Conservation (phyloP, 495 filamentous ascomycete genomes). For the Tetracladium marchalianum region DNA sequence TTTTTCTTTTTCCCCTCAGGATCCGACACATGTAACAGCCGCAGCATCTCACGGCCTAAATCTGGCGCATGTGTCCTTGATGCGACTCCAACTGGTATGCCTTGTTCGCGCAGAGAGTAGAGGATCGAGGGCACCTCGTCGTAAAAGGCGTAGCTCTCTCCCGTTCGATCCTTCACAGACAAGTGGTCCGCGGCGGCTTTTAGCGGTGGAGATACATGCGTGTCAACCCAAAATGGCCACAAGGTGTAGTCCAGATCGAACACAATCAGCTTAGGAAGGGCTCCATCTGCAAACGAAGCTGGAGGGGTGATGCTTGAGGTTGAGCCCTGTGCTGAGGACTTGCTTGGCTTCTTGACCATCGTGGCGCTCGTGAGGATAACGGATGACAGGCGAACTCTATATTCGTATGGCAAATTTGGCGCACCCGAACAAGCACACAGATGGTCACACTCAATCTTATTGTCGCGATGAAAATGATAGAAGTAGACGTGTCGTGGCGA, state of each 20-base stretch:
- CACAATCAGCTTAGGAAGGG: constrained; percentile 75
- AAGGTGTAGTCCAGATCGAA: constrained; percentile 97
- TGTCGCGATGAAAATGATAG: no score
- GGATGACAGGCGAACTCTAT: background rate
- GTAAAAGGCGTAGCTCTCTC: constrained; percentile 77
- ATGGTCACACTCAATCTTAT: no score
- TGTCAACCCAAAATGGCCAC: constrained; percentile 97
- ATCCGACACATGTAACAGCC: constrained; percentile 54
- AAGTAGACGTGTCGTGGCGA: no score
- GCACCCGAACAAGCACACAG: no score
- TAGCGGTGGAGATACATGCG: constrained; percentile 75
- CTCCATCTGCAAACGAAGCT: constrained; percentile 64
- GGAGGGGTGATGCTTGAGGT: constrained; percentile 23
- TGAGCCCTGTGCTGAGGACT: background rate
- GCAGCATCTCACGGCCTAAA: constrained; percentile 71
- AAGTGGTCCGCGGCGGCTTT: constrained; percentile 51
- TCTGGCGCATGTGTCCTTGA: constrained; percentile 77
- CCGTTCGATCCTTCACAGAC: constrained; percentile 46
- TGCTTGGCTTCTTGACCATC: constrained; percentile 17
- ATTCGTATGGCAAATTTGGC: no score
- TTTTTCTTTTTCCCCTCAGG: constrained; percentile 33
- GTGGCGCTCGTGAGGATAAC: background rate
- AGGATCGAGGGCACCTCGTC: constrained; percentile 65
- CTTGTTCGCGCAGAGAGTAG: constrained; percentile 39
- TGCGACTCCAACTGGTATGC: constrained; percentile 63